phyloP scores from a whole-genome alignment of 768 basidiomycete species.

The Russula lepida region DNA sequence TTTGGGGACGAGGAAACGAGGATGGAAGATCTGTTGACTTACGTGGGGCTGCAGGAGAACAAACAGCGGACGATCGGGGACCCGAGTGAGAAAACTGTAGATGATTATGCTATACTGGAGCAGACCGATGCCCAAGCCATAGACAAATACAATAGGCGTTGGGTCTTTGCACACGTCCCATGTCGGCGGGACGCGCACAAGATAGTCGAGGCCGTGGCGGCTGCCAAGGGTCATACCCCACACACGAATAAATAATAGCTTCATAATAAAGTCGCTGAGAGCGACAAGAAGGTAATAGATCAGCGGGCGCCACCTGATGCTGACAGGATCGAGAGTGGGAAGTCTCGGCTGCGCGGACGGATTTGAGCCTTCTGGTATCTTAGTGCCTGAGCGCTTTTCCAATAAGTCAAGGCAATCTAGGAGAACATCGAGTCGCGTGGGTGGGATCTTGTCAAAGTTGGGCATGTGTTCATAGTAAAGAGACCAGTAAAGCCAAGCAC shows the following conservation, averaged over 20 bases:
- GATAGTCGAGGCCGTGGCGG: slow-evolving; percentile 70
- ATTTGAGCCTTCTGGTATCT: slow-evolving; percentile 53
- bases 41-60: slow-evolving; percentile 79
- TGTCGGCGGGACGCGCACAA: slow-evolving; percentile 56
- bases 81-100: slow-evolving; percentile 43
- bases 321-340: slow-evolving; percentile 72
- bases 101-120: slow-evolving; percentile 62
- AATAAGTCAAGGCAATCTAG: slow-evolving; percentile 52
- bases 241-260: slow-evolving; percentile 34
- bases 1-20: slow-evolving; percentile 62
- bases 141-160: slow-evolving; percentile 74
- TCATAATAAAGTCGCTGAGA: slow-evolving; percentile 40
- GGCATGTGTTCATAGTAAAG: slow-evolving; percentile 66
- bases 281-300: slow-evolving; percentile 50
- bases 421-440: slow-evolving; percentile 41
- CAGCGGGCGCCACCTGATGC: slow-evolving; percentile 60
- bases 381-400: slow-evolving; percentile 63
- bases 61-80: slow-evolving; percentile 65
- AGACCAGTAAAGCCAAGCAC: slow-evolving; percentile 77
- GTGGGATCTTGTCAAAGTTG: slow-evolving; percentile 38
- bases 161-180: slow-evolving; percentile 54
- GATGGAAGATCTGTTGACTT: slow-evolving; percentile 78
- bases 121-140: slow-evolving; percentile 83
- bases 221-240: slow-evolving; percentile 39
- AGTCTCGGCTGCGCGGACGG: slow-evolving; percentile 46